Conservation (phyloP, 2,329 filamentous ascomycete genomes). For the Calonectria multiphialidica region DNA sequence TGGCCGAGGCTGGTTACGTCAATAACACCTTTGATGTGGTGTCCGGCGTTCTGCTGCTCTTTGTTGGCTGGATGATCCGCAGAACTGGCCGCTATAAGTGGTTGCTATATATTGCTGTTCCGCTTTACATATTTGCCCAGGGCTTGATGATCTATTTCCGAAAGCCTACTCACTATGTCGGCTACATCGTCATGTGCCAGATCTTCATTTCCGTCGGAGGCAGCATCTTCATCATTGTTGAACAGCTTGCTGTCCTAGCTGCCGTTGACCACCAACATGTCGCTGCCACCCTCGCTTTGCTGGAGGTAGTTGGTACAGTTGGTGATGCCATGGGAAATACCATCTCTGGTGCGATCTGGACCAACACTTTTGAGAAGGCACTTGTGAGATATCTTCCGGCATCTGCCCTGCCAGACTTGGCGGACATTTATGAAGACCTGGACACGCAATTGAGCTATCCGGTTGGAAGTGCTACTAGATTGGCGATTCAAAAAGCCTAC, state of each 20-base stretch:
- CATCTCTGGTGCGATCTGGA: slow-evolving; percentile 49
- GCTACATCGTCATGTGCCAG: slow-evolving; percentile 63
- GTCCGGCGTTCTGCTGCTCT: slow-evolving; percentile 58
- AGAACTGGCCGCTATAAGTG: slow-evolving; percentile 65
- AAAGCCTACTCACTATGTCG: slow-evolving; percentile 50
- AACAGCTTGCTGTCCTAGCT: slow-evolving; percentile 45
- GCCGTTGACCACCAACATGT: slow-evolving; percentile 48
- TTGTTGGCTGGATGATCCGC: slow-evolving; percentile 61
- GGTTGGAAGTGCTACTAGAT: slow-evolving; percentile 57
- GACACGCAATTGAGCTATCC: slow-evolving; percentile 63
- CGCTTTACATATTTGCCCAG: slow-evolving; percentile 65
- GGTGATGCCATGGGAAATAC: slow-evolving; percentile 46
- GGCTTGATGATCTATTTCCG: slow-evolving; percentile 54
- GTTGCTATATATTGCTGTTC: slow-evolving; percentile 60
- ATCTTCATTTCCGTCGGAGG: slow-evolving; percentile 63
- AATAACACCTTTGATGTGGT: slow-evolving; percentile 61
- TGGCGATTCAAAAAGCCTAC: slow-evolving; percentile 71
- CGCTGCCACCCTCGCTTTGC: slow-evolving; percentile 45
- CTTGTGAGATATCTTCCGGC: slow-evolving; percentile 64
- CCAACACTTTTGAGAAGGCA: slow-evolving; percentile 51
- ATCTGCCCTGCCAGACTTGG: slow-evolving; percentile 47
- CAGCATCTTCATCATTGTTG: slow-evolving; percentile 60
- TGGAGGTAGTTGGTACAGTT: slow-evolving; percentile 43
- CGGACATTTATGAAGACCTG: slow-evolving; percentile 65
- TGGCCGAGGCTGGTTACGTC: slow-evolving; percentile 62